Percentiles rank a stretch among this genome's conserved stretches.
Conservation (phyloP, 2,329 filamentous ascomycete genomes). For the Xylariales sp. region DNA sequence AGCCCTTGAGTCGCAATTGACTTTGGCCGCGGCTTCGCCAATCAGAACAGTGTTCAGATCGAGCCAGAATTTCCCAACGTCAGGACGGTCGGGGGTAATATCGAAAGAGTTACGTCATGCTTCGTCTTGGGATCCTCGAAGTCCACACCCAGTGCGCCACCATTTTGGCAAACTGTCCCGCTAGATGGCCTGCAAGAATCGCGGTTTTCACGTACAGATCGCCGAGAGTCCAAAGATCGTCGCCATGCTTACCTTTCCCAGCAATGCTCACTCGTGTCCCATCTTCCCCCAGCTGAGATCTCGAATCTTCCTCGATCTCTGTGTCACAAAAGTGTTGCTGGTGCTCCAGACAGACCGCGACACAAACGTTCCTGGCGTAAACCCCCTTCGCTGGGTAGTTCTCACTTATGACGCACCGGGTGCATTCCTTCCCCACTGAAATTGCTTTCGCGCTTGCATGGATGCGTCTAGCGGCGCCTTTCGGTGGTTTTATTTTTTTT, state of each 20-base stretch:
- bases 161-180: neutral
- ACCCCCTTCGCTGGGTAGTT: too few species aligned
- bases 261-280: too few species aligned
- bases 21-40: constrained; percentile 2
- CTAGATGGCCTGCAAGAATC: neutral
- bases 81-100: constrained; percentile 8
- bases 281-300: too few species aligned
- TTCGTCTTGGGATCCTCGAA: constrained; percentile 5
- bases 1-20: constrained; percentile 2
- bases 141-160: constrained; percentile 4
- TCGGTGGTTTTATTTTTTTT: too few species aligned
- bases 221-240: neutral
- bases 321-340: neutral
- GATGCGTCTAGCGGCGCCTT: constrained; percentile 1
- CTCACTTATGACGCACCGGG: constrained; percentile 6
- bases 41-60: constrained; percentile 3
- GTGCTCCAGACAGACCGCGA: constrained; percentile 2
- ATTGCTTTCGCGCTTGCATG: constrained; percentile 4
- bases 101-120: constrained; percentile 11
- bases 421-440: constrained; percentile 6
- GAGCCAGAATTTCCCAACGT: constrained; percentile 9
- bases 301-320: too few species aligned
- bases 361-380: neutral
- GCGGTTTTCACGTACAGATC: neutral
- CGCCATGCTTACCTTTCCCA: neutral